Percentiles rank a stretch among this genome's conserved stretches.
These are phyloP conservation scores for Lepidopterella palustris DNA, from an alignment of 495 filamentous ascomycete species.

Conservation along the genomic window DNA sequence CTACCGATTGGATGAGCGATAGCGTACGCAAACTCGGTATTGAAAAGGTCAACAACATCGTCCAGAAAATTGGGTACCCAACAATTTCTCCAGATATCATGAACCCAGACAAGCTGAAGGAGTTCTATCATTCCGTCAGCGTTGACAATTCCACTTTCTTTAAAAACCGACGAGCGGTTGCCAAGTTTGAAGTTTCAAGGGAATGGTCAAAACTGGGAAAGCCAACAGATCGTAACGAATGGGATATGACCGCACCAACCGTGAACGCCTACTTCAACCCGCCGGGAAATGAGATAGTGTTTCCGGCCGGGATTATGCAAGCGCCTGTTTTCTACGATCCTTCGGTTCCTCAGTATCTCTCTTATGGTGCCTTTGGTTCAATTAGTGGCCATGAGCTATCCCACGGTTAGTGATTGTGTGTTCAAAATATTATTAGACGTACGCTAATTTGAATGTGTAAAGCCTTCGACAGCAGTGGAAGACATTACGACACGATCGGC, in stretches of 20 bases:
- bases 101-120: slow-evolving; percentile 49
- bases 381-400: slow-evolving; percentile 69
- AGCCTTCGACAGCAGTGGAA: slow-evolving; percentile 64
- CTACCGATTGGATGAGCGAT: slow-evolving; percentile 62
- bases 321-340: slow-evolving; percentile 58
- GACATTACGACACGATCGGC: slow-evolving; percentile 61
- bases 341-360: slow-evolving; percentile 56
- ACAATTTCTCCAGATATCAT: slow-evolving; percentile 58
- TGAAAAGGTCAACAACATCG: slow-evolving; percentile 63
- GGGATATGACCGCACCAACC: slow-evolving; percentile 55
- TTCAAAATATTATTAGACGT: no score
- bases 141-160: slow-evolving; percentile 52
- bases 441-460: not conserved
- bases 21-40: slow-evolving; percentile 56
- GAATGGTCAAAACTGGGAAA: slow-evolving; percentile 55
- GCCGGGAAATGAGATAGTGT: slow-evolving; percentile 60
- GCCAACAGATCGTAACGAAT: slow-evolving; percentile 56
- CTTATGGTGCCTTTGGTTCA: slow-evolving; percentile 65
- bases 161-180: slow-evolving; percentile 51
- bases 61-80: slow-evolving; percentile 69
- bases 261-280: slow-evolving; percentile 57
- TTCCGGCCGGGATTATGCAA: slow-evolving; percentile 70
- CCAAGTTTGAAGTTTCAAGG: slow-evolving; percentile 41
- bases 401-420: no score
- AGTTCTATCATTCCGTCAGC: slow-evolving; percentile 52